These are phyloP conservation scores for Brasilioporus rufonigricans DNA, from an alignment of 768 basidiomycete species.

Conservation along the genomic window DNA sequence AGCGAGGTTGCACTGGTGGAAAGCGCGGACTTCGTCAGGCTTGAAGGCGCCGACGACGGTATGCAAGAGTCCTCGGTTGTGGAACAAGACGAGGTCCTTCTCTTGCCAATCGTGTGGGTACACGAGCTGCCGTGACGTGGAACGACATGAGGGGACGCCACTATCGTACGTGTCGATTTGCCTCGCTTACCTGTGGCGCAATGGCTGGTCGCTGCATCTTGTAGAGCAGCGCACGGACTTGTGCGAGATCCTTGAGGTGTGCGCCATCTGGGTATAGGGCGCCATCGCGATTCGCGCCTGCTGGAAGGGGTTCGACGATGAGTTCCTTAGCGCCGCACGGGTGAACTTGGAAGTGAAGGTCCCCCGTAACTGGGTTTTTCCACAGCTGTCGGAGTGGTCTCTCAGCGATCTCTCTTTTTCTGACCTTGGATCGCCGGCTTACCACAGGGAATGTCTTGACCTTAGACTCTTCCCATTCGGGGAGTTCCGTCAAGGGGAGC, in stretches of 20 bases:
- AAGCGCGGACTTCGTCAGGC: slow-evolving; percentile 45
- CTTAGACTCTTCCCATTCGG: slow-evolving; percentile 78
- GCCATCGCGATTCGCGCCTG: slow-evolving; percentile 50
- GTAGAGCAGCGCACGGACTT: slow-evolving; percentile 75
- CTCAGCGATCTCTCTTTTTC: background rate
- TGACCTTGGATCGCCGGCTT: slow-evolving; percentile 12
- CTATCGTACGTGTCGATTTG: background rate
- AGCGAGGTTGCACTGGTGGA: slow-evolving; percentile 60
- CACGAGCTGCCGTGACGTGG: slow-evolving; percentile 43
- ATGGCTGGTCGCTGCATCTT: slow-evolving; percentile 89
- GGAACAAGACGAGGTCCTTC: slow-evolving; percentile 65
- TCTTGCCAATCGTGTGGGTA: slow-evolving; percentile 88
- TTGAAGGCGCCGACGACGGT: slow-evolving; percentile 65
- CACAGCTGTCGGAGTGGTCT: slow-evolving; percentile 51
- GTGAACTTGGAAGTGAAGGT: slow-evolving; percentile 87
- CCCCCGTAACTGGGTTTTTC: slow-evolving; percentile 88
- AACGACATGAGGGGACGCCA: background rate
- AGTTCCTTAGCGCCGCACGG: slow-evolving; percentile 72
- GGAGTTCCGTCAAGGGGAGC: slow-evolving; percentile 61
- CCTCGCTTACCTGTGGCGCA: slow-evolving; percentile 55
- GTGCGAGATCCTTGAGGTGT: slow-evolving; percentile 66
- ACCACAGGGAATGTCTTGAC: slow-evolving; percentile 71
- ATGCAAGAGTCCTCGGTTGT: slow-evolving; percentile 69
- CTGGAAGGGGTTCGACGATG: slow-evolving; percentile 70
- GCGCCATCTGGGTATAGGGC: slow-evolving; percentile 84